Base-by-base conservation (phyloP, 805 yeast genomes). In the Yamadazyma nakazawae region DNA sequence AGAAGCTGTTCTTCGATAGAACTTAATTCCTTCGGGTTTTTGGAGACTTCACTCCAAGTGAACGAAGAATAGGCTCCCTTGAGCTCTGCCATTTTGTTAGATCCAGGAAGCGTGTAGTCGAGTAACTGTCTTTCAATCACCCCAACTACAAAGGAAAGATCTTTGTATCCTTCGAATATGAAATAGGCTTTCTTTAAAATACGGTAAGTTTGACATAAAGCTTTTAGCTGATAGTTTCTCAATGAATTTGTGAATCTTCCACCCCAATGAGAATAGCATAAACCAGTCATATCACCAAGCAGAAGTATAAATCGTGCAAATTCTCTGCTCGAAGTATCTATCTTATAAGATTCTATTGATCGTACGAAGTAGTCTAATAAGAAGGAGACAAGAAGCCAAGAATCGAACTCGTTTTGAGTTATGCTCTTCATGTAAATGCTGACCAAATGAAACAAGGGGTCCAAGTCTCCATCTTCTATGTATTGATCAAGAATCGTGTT, bases 151-250 rank as follows among this genome's bases (percentile, higher is more conserved):
- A 47, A 17, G 11, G 38, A 31, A 12, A 47, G 49, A 24, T 72
- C 76, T 36, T 58, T 61, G 47, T 59, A 72, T 1, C 76, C 76
- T 24, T 67, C 69, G 51, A 58, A 69, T 2, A 62, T 24, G 4
- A 52, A 42, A 28, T 40, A 54, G 7, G 64, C 46, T 30, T 58
- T 45, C 11, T 39, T 32, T 13, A 65, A 48, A 3, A 69, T 58
- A 2, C 25, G 18, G 37, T 40, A 49, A 1, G 49, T 43, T 26
- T 46, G 51, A 12, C 46, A 18, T 11, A 52, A 9, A 9, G 52
- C 18, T 7, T 49, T 45, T 1, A 45, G 17, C 28, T 52, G 55
- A 34, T 47, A 43, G 19, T 49, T 49, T 31, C 46, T 37, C n/a
- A 52, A 40, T 2, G 38, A 42, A 25, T 42, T 44, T 21, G 42